Evolutionary conservation across 805 yeast species (phyloP), one percentile per base, ranked within the genome.

Genomic region (Yarrowia divulgata): DNA sequence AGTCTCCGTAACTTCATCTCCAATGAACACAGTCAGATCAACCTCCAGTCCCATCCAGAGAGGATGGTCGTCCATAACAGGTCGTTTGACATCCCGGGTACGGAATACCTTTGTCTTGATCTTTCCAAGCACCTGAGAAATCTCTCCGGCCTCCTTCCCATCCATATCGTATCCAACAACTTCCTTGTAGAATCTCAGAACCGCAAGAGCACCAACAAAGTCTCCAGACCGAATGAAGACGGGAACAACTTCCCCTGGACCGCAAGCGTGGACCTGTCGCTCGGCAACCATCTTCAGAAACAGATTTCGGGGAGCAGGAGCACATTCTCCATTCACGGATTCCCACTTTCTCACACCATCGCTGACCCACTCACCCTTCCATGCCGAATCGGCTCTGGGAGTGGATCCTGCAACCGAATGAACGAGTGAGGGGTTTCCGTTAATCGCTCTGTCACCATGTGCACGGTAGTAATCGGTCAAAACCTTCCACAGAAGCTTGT

Each of bases 151-250:
- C n/a, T 63, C 68, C 8, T 10, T 5, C 10, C 46, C 57, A 8
- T 48, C 45, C 45, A 63, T 4, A 16, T 48, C 39, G 13, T 48
- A 63, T 3, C 68, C 68, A 9, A 63, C 57, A 10, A 49, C 55
- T 4, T 63, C 68, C 46, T 63, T 63, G 68, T 63, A 63, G 48
- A 63, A 63, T 16, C 68, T 19, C 37, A 63, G 32, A 9, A 63
- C 46, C 5, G 68, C 55, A 14, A 63, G 18, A 10, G 68, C 68
- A 1, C 68, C 68, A 6, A 48, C 48, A 39, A 63, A 63, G 39
- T 63, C 68, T 1, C 57, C 68, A 2, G 68, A 63, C 10, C 57
- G 43, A 29, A 63, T 23, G 18, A 63, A 63, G 14, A 35, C 57
- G 10, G 68, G 57, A 2, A 63, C 39, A 10, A 63, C 48, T 2